A percentile compares a stretch with the other conserved stretches of the same genome.
phyloP scores from a whole-genome alignment of 2,329 filamentous ascomycete species.

The Hypoxylon sp. region DNA sequence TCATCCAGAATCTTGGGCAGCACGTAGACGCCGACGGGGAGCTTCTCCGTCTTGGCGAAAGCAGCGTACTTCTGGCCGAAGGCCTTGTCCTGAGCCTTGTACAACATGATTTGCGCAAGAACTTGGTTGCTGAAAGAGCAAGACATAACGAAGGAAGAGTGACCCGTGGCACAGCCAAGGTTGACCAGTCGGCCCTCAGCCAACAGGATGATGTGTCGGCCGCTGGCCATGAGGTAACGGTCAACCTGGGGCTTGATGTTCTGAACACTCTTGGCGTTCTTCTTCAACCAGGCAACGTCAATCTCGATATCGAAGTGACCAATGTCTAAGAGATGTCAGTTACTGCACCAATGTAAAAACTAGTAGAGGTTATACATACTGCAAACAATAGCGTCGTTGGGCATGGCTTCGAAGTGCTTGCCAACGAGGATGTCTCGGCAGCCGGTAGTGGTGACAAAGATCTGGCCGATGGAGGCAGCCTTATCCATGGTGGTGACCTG shows the following conservation, averaged over 20 bases:
- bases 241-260: slow-evolving; percentile 99
- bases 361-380: slow-evolving; percentile 68
- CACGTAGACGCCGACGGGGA: slow-evolving; percentile 93
- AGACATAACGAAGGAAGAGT: slow-evolving; percentile 99
- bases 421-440: slow-evolving; percentile 98
- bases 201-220: slow-evolving; percentile 97
- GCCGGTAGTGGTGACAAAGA: slow-evolving; percentile 99
- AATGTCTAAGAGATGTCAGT: slow-evolving; percentile 75
- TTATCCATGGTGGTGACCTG: slow-evolving; percentile 99
- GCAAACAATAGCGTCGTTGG: slow-evolving; percentile 98
- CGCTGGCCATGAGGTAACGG: slow-evolving; percentile 93
- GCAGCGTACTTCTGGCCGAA: slow-evolving; percentile 96
- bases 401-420: slow-evolving; percentile 94
- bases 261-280: slow-evolving; percentile 91
- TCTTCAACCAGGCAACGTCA: slow-evolving; percentile 99
- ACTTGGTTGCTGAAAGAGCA: slow-evolving; percentile 99
- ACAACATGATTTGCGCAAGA: slow-evolving; percentile 98
- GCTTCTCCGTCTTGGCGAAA: slow-evolving; percentile 93
- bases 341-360: background rate
- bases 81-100: slow-evolving; percentile 88
- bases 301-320: slow-evolving; percentile 99
- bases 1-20: slow-evolving; percentile 99
- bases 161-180: slow-evolving; percentile 97
- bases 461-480: slow-evolving; percentile 88
- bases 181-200: slow-evolving; percentile 99